Percentiles rank a stretch among this genome's conserved stretches.
These are phyloP conservation scores for Mortierella sp. DNA, from an alignment of 371 early-diverging fungal species.

Conservation along the genomic window DNA sequence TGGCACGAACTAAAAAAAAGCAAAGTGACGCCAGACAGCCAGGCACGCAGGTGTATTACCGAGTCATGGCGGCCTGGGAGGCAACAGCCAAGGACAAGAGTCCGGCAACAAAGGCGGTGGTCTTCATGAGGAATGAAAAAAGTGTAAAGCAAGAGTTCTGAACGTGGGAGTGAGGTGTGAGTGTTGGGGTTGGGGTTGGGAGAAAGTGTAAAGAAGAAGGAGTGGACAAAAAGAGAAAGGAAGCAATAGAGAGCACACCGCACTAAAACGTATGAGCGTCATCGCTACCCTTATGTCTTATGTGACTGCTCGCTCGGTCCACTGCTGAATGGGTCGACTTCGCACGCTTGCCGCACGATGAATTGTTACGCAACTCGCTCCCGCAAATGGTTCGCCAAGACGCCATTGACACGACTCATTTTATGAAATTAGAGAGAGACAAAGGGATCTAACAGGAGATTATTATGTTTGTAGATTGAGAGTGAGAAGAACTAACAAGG, in stretches of 20 bases:
- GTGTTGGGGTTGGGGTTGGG: neutral
- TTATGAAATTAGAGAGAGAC: too few species aligned
- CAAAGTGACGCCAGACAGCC: neutral
- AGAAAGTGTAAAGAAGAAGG: neutral
- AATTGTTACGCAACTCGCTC: too few species aligned
- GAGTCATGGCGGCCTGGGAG: constrained; percentile 47
- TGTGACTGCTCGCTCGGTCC: constrained; percentile 12
- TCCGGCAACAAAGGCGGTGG: constrained; percentile 38
- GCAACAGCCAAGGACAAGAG: constrained; percentile 55
- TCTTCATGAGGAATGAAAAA: constrained; percentile 35
- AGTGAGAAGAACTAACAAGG: too few species aligned
- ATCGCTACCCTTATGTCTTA: neutral
- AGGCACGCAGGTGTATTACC: constrained; percentile 22
- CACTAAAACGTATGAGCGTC: neutral
- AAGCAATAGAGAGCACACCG: neutral
- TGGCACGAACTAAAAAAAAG: too few species aligned
- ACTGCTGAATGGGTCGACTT: neutral
- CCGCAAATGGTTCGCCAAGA: too few species aligned
- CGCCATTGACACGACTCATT: too few species aligned
- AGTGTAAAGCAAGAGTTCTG: neutral
- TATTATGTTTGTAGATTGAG: too few species aligned
- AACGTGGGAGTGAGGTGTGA: neutral
- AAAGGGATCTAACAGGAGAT: too few species aligned
- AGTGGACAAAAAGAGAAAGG: neutral
- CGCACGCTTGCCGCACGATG: too few species aligned